Evolutionary conservation across 192 early-diverging fungal species (phyloP).

Genomic region (Coemansia umbellata): DNA sequence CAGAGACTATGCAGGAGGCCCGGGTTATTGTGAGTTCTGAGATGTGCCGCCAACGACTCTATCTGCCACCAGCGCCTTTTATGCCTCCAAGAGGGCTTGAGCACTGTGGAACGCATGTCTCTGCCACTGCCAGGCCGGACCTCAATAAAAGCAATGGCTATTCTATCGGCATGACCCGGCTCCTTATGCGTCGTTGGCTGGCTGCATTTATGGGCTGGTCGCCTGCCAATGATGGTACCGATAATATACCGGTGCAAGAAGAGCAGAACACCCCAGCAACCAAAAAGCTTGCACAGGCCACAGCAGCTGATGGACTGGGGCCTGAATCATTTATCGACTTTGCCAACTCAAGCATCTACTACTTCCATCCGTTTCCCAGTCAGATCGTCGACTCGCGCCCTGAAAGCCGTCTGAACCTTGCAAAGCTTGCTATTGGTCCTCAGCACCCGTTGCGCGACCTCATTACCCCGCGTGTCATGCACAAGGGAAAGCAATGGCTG

Average conservation of each 20-base stretch:
- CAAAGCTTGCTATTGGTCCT: not conserved
- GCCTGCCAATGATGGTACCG: not conserved
- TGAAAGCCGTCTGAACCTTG: conserved; percentile 13
- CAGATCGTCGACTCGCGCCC: not conserved
- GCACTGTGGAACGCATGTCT: conserved; percentile 34
- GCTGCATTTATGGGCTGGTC: conserved; percentile 24
- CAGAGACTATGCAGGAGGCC: conserved; percentile 23
- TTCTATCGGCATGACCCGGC: conserved; percentile 2
- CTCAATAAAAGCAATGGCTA: not conserved
- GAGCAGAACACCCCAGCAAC: not conserved
- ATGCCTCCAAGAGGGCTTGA: conserved; percentile 31
- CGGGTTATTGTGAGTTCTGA: conserved; percentile 35
- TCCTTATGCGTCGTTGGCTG: conserved; percentile 42
- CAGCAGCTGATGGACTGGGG: not conserved
- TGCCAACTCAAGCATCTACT: conserved; percentile 34
- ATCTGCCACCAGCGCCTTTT: conserved; percentile 27
- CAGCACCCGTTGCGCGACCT: conserved; percentile 16
- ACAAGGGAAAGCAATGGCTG: conserved; percentile 15
- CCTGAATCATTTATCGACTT: conserved; percentile 28
- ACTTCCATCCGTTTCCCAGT: conserved; percentile 17
- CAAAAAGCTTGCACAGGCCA: not conserved
- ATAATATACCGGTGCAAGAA: no score
- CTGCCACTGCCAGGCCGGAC: conserved; percentile 15
- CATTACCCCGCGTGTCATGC: conserved; percentile 11
- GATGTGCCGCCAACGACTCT: conserved; percentile 23